phyloP scores from a whole-genome alignment of 768 basidiomycete species.

The Gautieria morchelliformis region DNA sequence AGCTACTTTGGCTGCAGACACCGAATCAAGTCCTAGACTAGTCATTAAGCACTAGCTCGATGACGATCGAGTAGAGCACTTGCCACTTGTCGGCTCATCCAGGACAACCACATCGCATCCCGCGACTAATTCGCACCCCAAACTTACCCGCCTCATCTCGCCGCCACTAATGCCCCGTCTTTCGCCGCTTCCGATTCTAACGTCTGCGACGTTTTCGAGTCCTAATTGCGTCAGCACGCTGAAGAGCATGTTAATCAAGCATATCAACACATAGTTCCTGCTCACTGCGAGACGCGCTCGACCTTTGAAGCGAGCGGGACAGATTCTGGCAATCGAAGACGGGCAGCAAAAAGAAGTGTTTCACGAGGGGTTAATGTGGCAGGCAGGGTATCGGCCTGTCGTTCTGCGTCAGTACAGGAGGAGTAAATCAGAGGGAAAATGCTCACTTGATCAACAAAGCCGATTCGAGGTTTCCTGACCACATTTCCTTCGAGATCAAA shows the following conservation, averaged over 20 bases:
- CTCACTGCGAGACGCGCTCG: slow-evolving; percentile 42
- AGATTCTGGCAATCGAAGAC: slow-evolving; percentile 72
- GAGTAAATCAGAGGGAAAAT: slow-evolving; percentile 14
- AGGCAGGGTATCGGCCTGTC: slow-evolving; percentile 79
- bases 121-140: slow-evolving; percentile 82
- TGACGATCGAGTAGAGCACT: slow-evolving; percentile 7
- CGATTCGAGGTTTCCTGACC: slow-evolving; percentile 21
- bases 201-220: slow-evolving; percentile 56
- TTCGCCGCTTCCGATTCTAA: slow-evolving; percentile 65
- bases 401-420: slow-evolving; percentile 17
- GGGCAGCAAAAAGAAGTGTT: slow-evolving; percentile 76
- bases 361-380: slow-evolving; percentile 73
- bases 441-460: slow-evolving; percentile 31
- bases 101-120: slow-evolving; percentile 77
- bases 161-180: slow-evolving; percentile 84
- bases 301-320: slow-evolving; percentile 52
- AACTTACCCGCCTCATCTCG: slow-evolving; percentile 83
- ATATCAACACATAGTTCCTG: slow-evolving; percentile 12
- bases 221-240: slow-evolving; percentile 70
- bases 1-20: slow-evolving; percentile 76
- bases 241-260: slow-evolving; percentile 7
- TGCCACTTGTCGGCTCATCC: slow-evolving; percentile 74
- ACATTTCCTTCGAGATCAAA: slow-evolving; percentile 16
- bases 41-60: not conserved
- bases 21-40: slow-evolving; percentile 65